Conservation (phyloP, 441 rosid genomes). For the Populus tomentosa region DNA sequence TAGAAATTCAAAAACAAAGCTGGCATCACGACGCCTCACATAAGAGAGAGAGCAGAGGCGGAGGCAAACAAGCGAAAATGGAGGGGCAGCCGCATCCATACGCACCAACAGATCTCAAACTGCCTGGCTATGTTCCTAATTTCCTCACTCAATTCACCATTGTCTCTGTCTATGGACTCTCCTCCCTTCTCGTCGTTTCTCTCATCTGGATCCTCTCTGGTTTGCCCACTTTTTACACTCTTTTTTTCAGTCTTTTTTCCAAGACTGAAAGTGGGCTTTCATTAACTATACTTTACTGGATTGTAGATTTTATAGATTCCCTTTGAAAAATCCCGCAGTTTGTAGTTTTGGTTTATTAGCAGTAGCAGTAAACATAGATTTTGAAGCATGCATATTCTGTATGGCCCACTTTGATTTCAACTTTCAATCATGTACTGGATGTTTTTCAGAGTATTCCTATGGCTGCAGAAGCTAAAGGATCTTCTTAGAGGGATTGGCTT, state of each 20-base stretch:
- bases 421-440: not conserved
- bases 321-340: not conserved
- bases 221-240: constrained; percentile 10
- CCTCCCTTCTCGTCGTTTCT: constrained; percentile 52
- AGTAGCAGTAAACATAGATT: not conserved
- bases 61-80: constrained; percentile 22
- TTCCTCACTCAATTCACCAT: constrained; percentile 60
- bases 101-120: constrained; percentile 69
- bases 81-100: constrained; percentile 55
- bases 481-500: not conserved
- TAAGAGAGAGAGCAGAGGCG: not conserved
- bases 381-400: not conserved
- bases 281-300: not conserved
- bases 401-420: not conserved
- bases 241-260: not conserved
- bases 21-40: not conserved
- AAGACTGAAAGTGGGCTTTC: not conserved
- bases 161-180: constrained; percentile 38
- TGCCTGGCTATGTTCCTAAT: constrained; percentile 59
- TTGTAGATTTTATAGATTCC: not conserved
- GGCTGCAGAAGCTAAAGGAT: not conserved
- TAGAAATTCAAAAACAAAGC: not conserved
- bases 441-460: not conserved
- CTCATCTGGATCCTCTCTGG: constrained; percentile 71
- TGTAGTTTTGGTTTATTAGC: not conserved